A percentile compares a stretch with the other conserved stretches of the same genome.
Evolutionary conservation across 768 basidiomycete genomes (phyloP).

Genomic region (Termitomyces sp.): DNA sequence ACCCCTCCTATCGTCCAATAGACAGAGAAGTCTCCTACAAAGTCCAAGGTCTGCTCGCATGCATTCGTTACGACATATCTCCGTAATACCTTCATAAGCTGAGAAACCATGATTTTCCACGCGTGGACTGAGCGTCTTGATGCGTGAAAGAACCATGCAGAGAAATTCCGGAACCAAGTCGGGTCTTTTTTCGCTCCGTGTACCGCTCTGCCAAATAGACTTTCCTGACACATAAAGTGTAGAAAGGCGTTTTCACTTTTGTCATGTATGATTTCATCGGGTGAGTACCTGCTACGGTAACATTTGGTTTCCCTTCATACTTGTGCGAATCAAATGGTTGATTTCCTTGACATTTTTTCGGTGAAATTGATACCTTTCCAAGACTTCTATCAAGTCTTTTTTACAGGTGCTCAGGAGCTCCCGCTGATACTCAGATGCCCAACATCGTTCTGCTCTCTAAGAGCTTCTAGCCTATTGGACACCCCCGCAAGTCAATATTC

Average conservation of each 20-base stretch:
- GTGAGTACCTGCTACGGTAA: neutral
- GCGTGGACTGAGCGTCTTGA: neutral
- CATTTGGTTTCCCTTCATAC: neutral
- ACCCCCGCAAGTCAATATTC: neutral
- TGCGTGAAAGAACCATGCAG: neutral
- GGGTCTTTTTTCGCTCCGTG: neutral
- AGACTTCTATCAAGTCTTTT: neutral
- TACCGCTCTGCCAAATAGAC: neutral
- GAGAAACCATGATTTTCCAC: neutral
- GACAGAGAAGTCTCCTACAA: neutral
- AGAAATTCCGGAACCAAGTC: slow-evolving; percentile 2
- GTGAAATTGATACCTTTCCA: neutral
- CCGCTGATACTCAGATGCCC: neutral
- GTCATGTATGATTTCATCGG: neutral
- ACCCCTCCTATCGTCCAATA: neutral
- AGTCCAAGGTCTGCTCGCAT: neutral
- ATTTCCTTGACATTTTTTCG: neutral
- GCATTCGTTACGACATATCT: slow-evolving; percentile 3
- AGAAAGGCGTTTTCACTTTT: neutral
- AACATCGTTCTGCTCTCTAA: neutral
- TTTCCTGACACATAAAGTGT: neutral
- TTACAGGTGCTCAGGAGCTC: neutral
- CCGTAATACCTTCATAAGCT: neutral
- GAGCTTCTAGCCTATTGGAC: neutral
- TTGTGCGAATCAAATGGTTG: neutral